A percentile compares a stretch with the other conserved stretches of the same genome.
Evolutionary conservation across 352 stramenopile genomes (phyloP).

Genomic region (Globisporangium parvum): DNA sequence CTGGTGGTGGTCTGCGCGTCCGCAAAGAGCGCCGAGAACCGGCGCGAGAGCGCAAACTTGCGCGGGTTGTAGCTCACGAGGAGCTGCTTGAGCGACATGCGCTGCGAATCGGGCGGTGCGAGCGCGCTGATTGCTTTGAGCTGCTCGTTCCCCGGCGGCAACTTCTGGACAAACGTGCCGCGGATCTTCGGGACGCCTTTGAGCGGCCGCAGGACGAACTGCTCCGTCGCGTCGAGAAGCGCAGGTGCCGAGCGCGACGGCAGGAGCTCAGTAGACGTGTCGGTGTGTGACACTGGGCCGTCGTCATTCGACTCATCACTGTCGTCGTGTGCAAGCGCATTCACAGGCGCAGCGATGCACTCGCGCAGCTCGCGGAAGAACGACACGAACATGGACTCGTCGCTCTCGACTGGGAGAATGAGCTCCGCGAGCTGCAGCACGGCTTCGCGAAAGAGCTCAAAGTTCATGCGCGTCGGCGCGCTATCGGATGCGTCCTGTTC

Average conservation of each 20-base stretch:
- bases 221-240: constrained; percentile 7
- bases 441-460: constrained; percentile 50
- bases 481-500: neutral
- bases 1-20: neutral
- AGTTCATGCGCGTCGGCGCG: constrained; percentile 15
- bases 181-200: constrained; percentile 47
- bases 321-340: neutral
- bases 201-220: constrained; percentile 25
- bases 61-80: constrained; percentile 65
- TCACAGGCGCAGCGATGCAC: constrained; percentile 19
- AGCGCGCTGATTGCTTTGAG: constrained; percentile 41
- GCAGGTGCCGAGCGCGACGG: constrained; percentile 5
- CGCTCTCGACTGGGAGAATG: constrained; percentile 53
- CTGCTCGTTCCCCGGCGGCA: constrained; percentile 37
- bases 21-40: constrained; percentile 40
- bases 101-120: constrained; percentile 33
- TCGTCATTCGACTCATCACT: neutral
- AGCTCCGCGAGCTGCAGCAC: constrained; percentile 59
- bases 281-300: neutral
- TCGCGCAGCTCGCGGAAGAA: constrained; percentile 63
- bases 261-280: neutral
- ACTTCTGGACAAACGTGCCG: constrained; percentile 47
- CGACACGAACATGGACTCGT: constrained; percentile 25
- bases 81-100: constrained; percentile 74
- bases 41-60: constrained; percentile 62